Percentiles rank a stretch among this genome's conserved stretches.
phyloP scores from a whole-genome alignment of 129 eudicot species.

The Kitagawia praeruptora region DNA sequence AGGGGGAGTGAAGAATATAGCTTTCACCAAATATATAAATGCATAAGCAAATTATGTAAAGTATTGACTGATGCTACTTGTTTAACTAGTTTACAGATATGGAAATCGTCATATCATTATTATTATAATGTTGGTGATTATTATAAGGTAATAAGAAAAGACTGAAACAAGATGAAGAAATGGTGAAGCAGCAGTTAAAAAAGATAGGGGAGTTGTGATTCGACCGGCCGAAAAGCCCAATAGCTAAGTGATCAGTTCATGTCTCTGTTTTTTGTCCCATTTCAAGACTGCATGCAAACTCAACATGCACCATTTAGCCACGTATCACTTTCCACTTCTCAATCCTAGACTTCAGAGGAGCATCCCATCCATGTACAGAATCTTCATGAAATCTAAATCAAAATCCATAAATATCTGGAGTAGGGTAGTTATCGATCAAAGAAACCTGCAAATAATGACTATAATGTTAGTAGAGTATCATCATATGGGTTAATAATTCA shows the following conservation, averaged over 20 bases:
- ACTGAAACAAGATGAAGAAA: background rate
- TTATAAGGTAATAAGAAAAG: background rate
- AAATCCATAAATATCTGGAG: no score
- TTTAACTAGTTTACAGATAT: background rate
- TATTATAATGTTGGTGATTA: background rate
- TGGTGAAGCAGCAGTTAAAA: background rate
- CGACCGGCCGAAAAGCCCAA: conserved; percentile 6
- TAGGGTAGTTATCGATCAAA: no score
- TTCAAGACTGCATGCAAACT: conserved; percentile 5
- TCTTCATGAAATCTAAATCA: no score
- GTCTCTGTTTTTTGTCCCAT: background rate
- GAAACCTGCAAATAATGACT: no score
- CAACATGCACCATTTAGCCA: background rate
- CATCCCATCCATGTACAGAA: no score
- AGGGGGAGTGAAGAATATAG: background rate
- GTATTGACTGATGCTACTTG: background rate
- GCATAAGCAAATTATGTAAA: background rate
- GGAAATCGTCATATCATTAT: background rate
- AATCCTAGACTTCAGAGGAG: no score
- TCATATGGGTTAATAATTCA: no score
- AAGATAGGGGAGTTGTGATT: background rate
- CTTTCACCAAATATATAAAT: background rate
- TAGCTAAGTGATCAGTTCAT: conserved; percentile 1
- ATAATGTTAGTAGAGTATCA: no score
- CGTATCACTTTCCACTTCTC: no score